These are phyloP conservation scores for Kwoniella shivajii DNA, from an alignment of 1,284 basidiomycete species.

Conservation along the genomic window DNA sequence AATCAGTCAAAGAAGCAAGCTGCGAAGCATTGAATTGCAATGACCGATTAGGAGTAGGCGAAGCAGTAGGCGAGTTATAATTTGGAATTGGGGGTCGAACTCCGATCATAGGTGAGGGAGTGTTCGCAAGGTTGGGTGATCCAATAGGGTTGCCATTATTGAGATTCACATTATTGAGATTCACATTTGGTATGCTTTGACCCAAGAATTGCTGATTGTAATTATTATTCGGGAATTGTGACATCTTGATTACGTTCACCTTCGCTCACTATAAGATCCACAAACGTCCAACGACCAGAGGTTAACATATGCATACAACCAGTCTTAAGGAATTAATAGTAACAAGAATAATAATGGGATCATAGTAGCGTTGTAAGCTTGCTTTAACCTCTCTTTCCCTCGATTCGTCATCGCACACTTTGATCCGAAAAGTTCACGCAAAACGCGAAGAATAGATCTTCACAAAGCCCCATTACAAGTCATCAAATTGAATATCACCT, in stretches of 20 bases:
- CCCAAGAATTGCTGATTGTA: constrained; percentile 14
- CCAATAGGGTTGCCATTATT: constrained; percentile 1
- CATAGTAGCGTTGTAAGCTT: constrained; percentile 54
- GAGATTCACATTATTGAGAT: neutral
- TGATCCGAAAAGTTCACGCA: constrained; percentile 26
- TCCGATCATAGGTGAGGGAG: constrained; percentile 8
- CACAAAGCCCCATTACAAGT: constrained; percentile 28
- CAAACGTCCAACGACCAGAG: too few relatives aligned
- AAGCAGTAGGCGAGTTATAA: constrained; percentile 8
- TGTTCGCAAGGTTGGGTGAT: constrained; percentile 5
- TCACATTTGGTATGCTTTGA: neutral
- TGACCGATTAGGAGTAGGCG: constrained; percentile 8
- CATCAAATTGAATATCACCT: constrained; percentile 18
- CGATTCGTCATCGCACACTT: constrained; percentile 27
- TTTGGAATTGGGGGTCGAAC: neutral
- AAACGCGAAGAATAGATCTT: constrained; percentile 29
- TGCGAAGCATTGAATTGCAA: constrained; percentile 18
- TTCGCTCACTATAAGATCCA: too few relatives aligned
- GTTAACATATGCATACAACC: constrained; percentile 29
- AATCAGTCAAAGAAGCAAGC: constrained; percentile 22
- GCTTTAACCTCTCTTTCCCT: constrained; percentile 27
- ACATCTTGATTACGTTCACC: too few relatives aligned
- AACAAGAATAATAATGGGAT: constrained; percentile 25
- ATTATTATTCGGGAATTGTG: constrained; percentile 25
- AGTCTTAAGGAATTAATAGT: constrained; percentile 3